These are phyloP conservation scores for Diversispora eburnea DNA, from an alignment of 192 early-diverging fungal genomes.

Conservation along the genomic window DNA sequence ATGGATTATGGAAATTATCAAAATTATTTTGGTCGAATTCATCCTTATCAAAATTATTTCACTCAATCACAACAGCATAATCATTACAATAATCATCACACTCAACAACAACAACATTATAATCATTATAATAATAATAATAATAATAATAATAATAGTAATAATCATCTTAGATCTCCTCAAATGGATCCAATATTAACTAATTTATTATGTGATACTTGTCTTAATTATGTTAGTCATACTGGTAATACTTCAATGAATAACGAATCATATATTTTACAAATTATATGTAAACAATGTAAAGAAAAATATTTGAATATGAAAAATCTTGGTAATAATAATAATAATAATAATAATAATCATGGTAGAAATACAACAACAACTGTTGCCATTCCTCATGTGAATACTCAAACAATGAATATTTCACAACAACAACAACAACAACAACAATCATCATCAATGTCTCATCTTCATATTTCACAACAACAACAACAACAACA, in stretches of 20 bases:
- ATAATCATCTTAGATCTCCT: not conserved
- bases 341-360: not conserved
- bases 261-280: not conserved
- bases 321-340: not conserved
- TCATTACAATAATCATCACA: not conserved
- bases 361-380: not conserved
- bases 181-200: not conserved
- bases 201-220: not conserved
- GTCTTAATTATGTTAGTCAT: not conserved
- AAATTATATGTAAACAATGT: constrained; percentile 10
- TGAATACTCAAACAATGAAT: not conserved
- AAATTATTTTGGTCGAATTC: constrained; percentile 6
- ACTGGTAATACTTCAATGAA: not conserved
- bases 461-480: not conserved
- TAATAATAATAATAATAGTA: too few species aligned
- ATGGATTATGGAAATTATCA: constrained; percentile 6
- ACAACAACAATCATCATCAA: not conserved
- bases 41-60: not conserved
- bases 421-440: not conserved
- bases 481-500: constrained; percentile 1
- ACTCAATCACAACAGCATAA: not conserved
- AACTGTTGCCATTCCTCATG: not conserved
- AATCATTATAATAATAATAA: not conserved
- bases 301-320: not conserved
- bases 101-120: constrained; percentile 12